Evolutionary conservation across 345 rosid species (phyloP), one percentile per base, ranked within the genome.

Genomic region (Limnanthes douglasii): DNA sequence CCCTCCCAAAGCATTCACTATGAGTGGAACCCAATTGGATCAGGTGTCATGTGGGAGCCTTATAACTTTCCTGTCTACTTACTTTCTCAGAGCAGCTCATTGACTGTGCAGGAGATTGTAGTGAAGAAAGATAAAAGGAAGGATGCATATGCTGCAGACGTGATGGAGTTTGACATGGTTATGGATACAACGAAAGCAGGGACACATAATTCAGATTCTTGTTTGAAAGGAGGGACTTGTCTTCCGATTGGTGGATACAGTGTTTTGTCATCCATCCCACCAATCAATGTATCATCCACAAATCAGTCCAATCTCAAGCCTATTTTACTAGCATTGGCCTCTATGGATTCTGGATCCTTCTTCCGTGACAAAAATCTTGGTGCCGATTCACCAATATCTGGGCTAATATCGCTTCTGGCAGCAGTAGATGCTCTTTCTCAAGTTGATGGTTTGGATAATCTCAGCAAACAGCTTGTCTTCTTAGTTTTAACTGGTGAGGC

Each of bases 241-340:
- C 85, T 90, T 44, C 98, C 98, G 15, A 59, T 90, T 56, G 98
- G 98, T 18, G 98, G 98, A 63, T 90, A 84, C 96, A 90, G 98
- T 70, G 98, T 90, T 61, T 90, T 92, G 98, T 90, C 98, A 47
- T 72, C 96, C 5, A 73, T 90, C 54, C 96, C 85, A 11, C 82
- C 96, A 60, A 69, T 84, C 54, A 67, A 65, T 56, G 41, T 48
- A 46, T 67, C 76, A 4, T 53, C 65, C 19, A 41, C 72, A 50
- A 45, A 53, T n/a, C n/a, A n/a, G n/a, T n/a, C n/a, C 50, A 68
- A 55, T 27, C 39, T 58, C 43, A 84, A 90, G 63, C 85, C 88
- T 39, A 49, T 80, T 50, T 72, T 90, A 59, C 67, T 90, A 9
- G 29, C 73, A 46, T 62, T 62, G 43, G 69, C 86, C 47, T 77